phyloP scores from a whole-genome alignment of 2,329 filamentous ascomycete genomes.

The Lasiodiplodia citricola region DNA sequence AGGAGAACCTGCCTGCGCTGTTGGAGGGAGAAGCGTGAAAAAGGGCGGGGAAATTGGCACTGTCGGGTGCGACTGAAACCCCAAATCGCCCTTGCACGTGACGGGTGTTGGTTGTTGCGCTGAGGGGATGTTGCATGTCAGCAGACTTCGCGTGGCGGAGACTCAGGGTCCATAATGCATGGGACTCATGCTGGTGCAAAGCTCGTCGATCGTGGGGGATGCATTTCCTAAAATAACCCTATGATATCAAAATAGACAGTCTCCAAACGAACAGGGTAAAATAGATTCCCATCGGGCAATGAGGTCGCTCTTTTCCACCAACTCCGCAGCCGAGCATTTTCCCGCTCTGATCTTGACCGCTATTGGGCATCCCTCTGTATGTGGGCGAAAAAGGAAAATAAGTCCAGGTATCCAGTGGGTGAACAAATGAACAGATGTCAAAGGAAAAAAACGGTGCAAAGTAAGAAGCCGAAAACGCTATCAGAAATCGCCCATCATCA shows the following conservation, averaged over 20 bases:
- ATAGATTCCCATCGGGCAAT: not conserved
- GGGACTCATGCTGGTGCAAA: constrained; percentile 3
- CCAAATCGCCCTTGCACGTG: constrained; percentile 3
- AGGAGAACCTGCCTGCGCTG: constrained; percentile 47
- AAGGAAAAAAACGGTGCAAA: constrained; percentile 13
- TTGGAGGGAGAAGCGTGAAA: constrained; percentile 29
- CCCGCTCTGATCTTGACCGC: not conserved
- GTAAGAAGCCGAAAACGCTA: not conserved
- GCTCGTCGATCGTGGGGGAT: constrained; percentile 11
- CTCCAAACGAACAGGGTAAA: constrained; percentile 9
- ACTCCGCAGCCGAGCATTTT: constrained; percentile 18
- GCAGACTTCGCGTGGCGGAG: not conserved
- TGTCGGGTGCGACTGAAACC: not conserved
- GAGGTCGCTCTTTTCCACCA: constrained; percentile 10
- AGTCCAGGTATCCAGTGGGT: constrained; percentile 21
- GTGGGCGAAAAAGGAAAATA: constrained; percentile 1
- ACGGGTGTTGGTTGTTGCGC: not conserved
- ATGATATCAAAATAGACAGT: constrained; percentile 12
- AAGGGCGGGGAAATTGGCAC: not conserved
- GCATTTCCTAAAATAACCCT: constrained; percentile 17
- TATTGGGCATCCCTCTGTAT: constrained; percentile 3
- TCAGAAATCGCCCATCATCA: constrained; percentile 30
- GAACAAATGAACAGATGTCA: constrained; percentile 1
- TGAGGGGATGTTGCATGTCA: not conserved
- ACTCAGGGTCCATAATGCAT: constrained; percentile 8